A percentile compares a stretch with the other conserved stretches of the same genome.
Evolutionary conservation across 148 eudicot species (phyloP).

Genomic region (Rhododendron molle): DNA sequence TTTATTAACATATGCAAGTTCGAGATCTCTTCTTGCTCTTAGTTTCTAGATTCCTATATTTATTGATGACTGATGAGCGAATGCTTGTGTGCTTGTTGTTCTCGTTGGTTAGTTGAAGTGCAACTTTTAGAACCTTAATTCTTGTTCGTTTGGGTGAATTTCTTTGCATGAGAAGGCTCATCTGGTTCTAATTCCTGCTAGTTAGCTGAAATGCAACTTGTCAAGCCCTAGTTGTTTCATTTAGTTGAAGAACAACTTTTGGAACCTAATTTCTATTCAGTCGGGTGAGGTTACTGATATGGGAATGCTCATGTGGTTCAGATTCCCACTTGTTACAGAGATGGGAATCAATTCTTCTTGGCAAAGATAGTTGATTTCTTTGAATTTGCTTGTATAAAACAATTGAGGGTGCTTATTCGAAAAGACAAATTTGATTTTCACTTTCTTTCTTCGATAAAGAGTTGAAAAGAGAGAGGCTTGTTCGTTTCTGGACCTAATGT

Average conservation of each 20-base stretch:
- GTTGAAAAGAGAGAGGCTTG: neutral
- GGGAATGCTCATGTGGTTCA: neutral
- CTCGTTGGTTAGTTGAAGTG: neutral
- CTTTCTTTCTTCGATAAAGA: neutral
- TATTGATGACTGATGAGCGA: constrained; percentile 15
- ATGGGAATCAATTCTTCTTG: neutral
- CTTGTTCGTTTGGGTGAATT: neutral
- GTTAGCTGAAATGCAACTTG: neutral
- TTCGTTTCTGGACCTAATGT: neutral
- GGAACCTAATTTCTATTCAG: neutral
- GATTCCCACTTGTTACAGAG: neutral
- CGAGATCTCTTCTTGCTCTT: no score
- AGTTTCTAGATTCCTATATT: no score
- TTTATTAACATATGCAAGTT: no score
- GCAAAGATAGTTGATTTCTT: neutral
- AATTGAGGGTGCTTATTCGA: neutral
- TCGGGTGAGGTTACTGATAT: neutral
- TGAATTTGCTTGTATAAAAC: neutral
- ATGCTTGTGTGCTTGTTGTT: constrained; percentile 64
- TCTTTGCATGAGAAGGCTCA: neutral
- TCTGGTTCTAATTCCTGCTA: neutral
- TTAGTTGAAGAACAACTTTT: neutral
- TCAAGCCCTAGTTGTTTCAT: neutral
- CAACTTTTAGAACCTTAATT: neutral
- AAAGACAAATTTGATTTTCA: neutral